phyloP scores from a whole-genome alignment of 106 monocot genomes.

The Allium cepa region DNA sequence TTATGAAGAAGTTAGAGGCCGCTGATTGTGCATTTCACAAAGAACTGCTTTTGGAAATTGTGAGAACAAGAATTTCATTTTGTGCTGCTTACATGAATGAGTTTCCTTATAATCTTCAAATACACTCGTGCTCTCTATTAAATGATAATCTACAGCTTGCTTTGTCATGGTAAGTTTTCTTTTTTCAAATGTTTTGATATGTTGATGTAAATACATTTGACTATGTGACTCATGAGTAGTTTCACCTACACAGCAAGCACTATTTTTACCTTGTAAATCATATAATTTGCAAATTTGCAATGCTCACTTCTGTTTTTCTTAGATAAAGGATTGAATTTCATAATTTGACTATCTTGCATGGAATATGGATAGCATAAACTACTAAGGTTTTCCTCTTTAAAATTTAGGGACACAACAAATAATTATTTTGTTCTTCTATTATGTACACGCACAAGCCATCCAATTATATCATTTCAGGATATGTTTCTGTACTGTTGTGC shows the following conservation, averaged over 20 bases:
- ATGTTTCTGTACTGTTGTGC: slow-evolving; percentile 20
- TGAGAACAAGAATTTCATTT: slow-evolving; percentile 35
- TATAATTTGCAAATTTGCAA: no score
- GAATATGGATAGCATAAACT: no score
- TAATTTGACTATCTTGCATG: no score
- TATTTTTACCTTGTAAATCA: no score
- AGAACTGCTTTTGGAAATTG: slow-evolving; percentile 69
- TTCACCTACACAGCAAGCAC: no score
- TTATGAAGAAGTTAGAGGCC: slow-evolving; percentile 91
- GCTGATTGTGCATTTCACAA: slow-evolving; percentile 54
- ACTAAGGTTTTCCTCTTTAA: no score
- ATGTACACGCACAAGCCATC: neutral
- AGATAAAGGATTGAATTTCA: no score
- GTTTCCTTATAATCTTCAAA: slow-evolving; percentile 61
- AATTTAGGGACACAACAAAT: no score
- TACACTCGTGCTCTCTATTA: no score
- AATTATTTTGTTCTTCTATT: neutral
- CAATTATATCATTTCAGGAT: neutral
- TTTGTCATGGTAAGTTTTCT: slow-evolving; percentile 62
- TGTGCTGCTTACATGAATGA: slow-evolving; percentile 74
- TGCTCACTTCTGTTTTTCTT: no score
- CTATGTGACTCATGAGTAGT: no score
- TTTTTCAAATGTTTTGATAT: neutral
- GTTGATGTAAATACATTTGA: neutral
- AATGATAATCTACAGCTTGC: slow-evolving; percentile 39